Evolutionary conservation across 176 grass and related monocot species (phyloP), one percentile per base, ranked within the genome.

Genomic region (Luzula sylvatica): DNA sequence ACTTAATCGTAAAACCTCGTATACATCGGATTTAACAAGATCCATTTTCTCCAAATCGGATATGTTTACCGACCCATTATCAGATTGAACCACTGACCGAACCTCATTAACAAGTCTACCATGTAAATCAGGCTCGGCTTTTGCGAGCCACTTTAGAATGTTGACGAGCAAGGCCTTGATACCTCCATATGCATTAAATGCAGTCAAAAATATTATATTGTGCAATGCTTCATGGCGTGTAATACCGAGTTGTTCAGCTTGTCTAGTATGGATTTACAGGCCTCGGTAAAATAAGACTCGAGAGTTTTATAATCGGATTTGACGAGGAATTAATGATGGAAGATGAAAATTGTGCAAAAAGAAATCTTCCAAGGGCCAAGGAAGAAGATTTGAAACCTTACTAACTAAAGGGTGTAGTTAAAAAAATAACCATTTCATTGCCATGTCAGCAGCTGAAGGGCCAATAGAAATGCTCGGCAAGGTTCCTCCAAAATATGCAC

Each of bases 181-280:
- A 2, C 76, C 88, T 19, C 88, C 83, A 55, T 58, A 95, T 4
- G 76, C 79, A 65, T 88, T 88, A 60, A 95, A 95, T 24, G 83
- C 46, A n/a, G 73, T 59, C 23, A 44, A 21, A 53, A 95, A 95
- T 11, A 95, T 11, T 16, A 95, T 47, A 72, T 88, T 87, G 69
- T 95, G 80, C 17, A 83, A 59, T 13, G 81, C 79, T 62, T 83
- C 80, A 16, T 88, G 65, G 16, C 76, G 79, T 4, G 76, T 15
- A 43, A 94, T 8, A 7, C 65, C 72, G 0, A 38, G 3, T 26
- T 61, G 11, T 20, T 81, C 73, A 24, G 89, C 80, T 13, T 81
- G 56, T 83, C 65, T 8, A 95, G 60, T 15, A 77, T 39, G 9
- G 3, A 12, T 20, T 67, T 26, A 3, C 72, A 72, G 15, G 29